Conservation (phyloP, 768 basidiomycete genomes). For the Calocera viscosa region DNA sequence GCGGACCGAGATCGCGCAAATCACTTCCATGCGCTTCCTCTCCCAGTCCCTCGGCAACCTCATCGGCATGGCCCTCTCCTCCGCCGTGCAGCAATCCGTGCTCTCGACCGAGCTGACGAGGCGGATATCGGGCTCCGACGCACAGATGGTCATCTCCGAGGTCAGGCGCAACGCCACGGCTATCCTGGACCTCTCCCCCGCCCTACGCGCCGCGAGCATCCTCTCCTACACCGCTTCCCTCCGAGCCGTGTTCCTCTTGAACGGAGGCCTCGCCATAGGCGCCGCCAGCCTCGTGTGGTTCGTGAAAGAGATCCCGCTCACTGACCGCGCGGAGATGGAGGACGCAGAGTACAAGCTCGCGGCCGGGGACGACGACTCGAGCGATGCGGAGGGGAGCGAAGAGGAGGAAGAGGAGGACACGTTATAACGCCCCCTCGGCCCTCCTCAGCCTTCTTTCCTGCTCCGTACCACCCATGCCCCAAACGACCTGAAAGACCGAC, state of each 20-base stretch:
- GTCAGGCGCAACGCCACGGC: not conserved
- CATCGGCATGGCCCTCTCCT: not conserved
- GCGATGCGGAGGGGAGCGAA: not conserved
- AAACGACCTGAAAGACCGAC: not conserved
- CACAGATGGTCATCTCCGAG: not conserved
- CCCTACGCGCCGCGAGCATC: not conserved
- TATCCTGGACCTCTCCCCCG: constrained; percentile 3
- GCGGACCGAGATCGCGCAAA: not conserved
- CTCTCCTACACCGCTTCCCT: not conserved
- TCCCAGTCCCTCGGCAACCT: constrained; percentile 6
- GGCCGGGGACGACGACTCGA: not conserved
- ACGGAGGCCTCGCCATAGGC: not conserved
- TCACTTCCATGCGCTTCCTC: constrained; percentile 5
- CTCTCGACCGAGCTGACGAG: not conserved
- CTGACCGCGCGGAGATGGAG: not conserved
- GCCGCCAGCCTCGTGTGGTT: not conserved
- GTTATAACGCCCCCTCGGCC: not conserved
- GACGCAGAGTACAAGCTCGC: not conserved
- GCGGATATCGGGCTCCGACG: not conserved
- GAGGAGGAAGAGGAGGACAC: constrained; percentile 5
- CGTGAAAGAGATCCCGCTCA: not conserved
- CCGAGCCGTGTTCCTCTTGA: not conserved
- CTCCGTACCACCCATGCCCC: too few species aligned
- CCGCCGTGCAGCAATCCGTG: not conserved
- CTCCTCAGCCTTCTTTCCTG: too few species aligned